Conservation (phyloP, 2,329 filamentous ascomycete species). For the Rhynchosporium agropyri region DNA sequence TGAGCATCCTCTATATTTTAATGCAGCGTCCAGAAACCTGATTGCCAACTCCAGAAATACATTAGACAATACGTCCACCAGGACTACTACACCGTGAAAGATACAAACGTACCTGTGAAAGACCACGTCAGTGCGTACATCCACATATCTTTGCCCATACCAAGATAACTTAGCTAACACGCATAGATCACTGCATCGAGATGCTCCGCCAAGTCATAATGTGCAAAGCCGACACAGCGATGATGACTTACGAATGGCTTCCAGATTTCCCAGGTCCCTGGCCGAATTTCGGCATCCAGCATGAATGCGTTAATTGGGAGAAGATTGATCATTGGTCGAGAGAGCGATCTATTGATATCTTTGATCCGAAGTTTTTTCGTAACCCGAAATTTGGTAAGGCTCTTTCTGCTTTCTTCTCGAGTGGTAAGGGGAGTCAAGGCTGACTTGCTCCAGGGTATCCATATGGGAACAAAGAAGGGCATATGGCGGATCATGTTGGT, state of each 20-base stretch:
- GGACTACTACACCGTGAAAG: conserved; percentile 9
- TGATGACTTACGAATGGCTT: conserved; percentile 15
- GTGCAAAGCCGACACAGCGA: conserved; percentile 8
- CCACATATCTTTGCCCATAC: not conserved
- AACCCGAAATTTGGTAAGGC: not conserved
- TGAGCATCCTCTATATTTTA: not conserved
- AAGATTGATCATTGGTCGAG: conserved; percentile 9
- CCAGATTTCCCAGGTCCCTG: conserved; percentile 11
- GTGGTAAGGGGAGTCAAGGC: not conserved
- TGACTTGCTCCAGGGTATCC: not conserved
- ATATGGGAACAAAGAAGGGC: not conserved
- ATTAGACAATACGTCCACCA: conserved; percentile 8
- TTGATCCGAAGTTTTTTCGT: conserved; percentile 1
- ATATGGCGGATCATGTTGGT: too few species aligned
- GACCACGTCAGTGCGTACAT: conserved; percentile 5
- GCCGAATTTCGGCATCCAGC: conserved; percentile 14
- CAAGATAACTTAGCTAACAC: not conserved
- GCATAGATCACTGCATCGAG: conserved; percentile 10
- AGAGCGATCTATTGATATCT: conserved; percentile 1
- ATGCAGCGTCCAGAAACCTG: not conserved
- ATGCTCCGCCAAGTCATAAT: conserved; percentile 11
- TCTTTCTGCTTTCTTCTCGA: not conserved
- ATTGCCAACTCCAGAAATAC: not conserved
- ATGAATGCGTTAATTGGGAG: conserved; percentile 15
- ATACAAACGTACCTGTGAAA: conserved; percentile 3